phyloP scores from a whole-genome alignment of 2,329 filamentous ascomycete genomes.

The Phoma herbarum region DNA sequence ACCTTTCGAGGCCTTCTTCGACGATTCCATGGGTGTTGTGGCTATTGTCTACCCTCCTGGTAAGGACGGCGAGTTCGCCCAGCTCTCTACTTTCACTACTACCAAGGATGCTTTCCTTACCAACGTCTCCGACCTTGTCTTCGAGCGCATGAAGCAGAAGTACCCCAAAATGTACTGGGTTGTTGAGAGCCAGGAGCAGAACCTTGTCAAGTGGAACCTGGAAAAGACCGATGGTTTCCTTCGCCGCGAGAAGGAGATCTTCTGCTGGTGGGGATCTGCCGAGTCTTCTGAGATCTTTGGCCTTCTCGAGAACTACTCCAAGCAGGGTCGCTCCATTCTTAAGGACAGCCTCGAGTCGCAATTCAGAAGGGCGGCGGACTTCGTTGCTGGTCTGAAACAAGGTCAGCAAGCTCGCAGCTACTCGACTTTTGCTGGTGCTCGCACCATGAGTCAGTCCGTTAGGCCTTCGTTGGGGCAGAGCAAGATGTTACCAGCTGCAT shows the following conservation, averaged over 20 bases:
- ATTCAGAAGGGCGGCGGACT: slow-evolving; percentile 78
- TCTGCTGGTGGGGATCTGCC: slow-evolving; percentile 96
- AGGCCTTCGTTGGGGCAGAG: slow-evolving; percentile 37
- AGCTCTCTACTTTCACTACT: slow-evolving; percentile 88
- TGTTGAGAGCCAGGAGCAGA: slow-evolving; percentile 95
- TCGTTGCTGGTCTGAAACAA: slow-evolving; percentile 68
- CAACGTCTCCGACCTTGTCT: slow-evolving; percentile 95
- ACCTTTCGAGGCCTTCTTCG: slow-evolving; percentile 91
- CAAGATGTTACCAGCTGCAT: slow-evolving; percentile 47
- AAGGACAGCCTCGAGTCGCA: slow-evolving; percentile 89
- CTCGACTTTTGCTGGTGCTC: slow-evolving; percentile 59
- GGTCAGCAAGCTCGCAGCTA: slow-evolving; percentile 72
- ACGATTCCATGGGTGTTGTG: slow-evolving; percentile 91
- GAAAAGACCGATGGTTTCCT: slow-evolving; percentile 95
- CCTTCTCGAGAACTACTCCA: slow-evolving; percentile 84
- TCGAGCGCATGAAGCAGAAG: slow-evolving; percentile 92
- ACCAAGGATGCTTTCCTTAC: slow-evolving; percentile 95
- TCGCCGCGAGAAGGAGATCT: slow-evolving; percentile 82
- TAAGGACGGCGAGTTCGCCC: slow-evolving; percentile 73
- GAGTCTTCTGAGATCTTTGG: slow-evolving; percentile 81
- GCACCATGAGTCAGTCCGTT: slow-evolving; percentile 36
- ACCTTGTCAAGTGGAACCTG: slow-evolving; percentile 92
- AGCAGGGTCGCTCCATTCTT: slow-evolving; percentile 85
- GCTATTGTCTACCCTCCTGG: slow-evolving; percentile 83
- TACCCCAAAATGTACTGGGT: slow-evolving; percentile 92